phyloP scores from a whole-genome alignment of 768 basidiomycete genomes.

The Calocybe indica region DNA sequence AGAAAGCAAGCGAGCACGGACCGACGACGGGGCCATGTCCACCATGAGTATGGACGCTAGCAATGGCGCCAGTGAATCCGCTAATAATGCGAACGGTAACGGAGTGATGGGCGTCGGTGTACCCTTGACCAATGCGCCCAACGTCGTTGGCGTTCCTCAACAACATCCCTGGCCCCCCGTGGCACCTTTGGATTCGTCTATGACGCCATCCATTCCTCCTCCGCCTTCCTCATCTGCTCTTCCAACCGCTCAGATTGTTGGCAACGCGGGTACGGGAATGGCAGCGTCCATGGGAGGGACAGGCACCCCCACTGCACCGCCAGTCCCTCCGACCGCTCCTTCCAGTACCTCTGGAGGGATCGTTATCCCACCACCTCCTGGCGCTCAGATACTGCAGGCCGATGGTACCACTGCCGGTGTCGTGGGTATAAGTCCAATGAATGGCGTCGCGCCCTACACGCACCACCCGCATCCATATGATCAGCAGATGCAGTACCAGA shows the following conservation, averaged over 20 bases:
- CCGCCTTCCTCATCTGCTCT: conserved; percentile 14
- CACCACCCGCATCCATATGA: neutral
- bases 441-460: neutral
- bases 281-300: too few relatives aligned
- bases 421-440: conserved; percentile 20
- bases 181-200: conserved; percentile 24
- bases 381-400: neutral
- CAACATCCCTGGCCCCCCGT: conserved; percentile 25
- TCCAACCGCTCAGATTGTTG: neutral
- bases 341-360: conserved; percentile 5
- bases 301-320: too few relatives aligned
- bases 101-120: conserved; percentile 10
- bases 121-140: conserved; percentile 10
- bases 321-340: neutral
- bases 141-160: conserved; percentile 17
- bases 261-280: too few relatives aligned
- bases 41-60: neutral
- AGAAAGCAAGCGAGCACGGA: conserved; percentile 29
- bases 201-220: conserved; percentile 28
- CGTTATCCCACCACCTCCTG: conserved; percentile 1
- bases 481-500: conserved; percentile 19
- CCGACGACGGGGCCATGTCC: conserved; percentile 24
- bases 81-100: neutral
- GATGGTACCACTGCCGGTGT: too few relatives aligned
- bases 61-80: neutral